Evolutionary conservation across 257 asterid species (phyloP).

Genomic region (Avicennia marina): DNA sequence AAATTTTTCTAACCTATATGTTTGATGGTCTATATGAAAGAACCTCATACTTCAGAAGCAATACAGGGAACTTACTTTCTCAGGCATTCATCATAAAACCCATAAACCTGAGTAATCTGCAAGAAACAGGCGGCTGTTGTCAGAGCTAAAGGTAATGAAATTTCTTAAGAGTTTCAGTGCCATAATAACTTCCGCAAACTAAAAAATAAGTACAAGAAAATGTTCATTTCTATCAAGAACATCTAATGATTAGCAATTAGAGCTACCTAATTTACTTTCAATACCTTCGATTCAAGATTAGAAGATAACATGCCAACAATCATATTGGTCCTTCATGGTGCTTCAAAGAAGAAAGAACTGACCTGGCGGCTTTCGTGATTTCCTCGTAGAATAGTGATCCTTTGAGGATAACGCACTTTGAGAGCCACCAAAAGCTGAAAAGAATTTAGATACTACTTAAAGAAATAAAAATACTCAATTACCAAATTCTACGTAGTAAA

Average conservation of each 20-base stretch:
- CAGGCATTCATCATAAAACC: no score
- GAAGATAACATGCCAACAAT: neutral
- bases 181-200: constrained; percentile 10
- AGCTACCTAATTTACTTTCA: constrained; percentile 8
- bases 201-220: neutral
- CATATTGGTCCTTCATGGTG: no score
- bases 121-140: no score
- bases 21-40: no score
- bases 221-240: neutral
- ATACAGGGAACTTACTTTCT: no score
- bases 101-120: no score
- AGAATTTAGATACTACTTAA: constrained; percentile 11
- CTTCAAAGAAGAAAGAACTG: neutral
- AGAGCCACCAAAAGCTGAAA: constrained; percentile 61
- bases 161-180: neutral
- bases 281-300: constrained; percentile 4
- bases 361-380: constrained; percentile 68
- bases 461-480: constrained; percentile 6
- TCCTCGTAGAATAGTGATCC: constrained; percentile 59
- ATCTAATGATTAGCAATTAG: neutral
- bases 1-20: no score
- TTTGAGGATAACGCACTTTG: constrained; percentile 58
- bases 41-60: no score
- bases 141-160: no score
- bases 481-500: no score